Base-by-base conservation (phyloP, 257 asterid genomes). In the Paraleonurus japonicus region DNA sequence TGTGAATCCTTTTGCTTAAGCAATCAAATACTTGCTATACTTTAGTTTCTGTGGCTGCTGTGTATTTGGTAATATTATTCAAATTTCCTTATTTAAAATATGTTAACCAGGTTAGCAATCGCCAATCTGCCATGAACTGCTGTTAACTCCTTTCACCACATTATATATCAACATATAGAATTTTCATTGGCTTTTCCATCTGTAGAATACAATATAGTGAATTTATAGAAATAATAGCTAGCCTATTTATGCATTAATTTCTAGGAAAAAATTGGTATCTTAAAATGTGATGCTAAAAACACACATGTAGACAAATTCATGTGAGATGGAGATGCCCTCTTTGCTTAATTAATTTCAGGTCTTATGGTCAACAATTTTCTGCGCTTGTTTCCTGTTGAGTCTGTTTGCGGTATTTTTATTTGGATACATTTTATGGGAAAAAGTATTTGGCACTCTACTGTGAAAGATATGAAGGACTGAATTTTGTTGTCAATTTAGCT, bases 181-280 rank as follows among this genome's bases (percentile, higher is more conserved):
- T 45, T 17, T 71, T 9, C 30, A 26, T 61, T 22, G 51, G 9
- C 26, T 23, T 73, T 54, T 64, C 27, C n/a, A 64, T 53, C 59
- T 53, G 37, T 43, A 39, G 19, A 35, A 74, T 58, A 30, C 11
- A 32, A 47, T 53, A 43, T n/a, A 74, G 39, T 28, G 65, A 58
- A 20, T 30, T 33, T 65, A 37, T 32, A 47, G 69, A 7, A 4
- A 48, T 16, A 8, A 17, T 28, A 11, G 12, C 15, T 41, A 48
- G 12, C 48, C 30, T 41, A 22, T 22, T 19, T 17, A 7, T 71
- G 62, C 62, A 55, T 8, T 55, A 24, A 45, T 55, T 28, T 17
- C 27, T 23, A n/a, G 51, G 41, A 32, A 54, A 33, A 6, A 64
- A 6, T 39, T 9, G 28, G 41, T 30, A 62, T 43, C 19, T 19